A percentile compares a stretch with the other conserved stretches of the same genome.
phyloP scores from a whole-genome alignment of 768 basidiomycete genomes.

The Mycena olivaceomarginata region DNA sequence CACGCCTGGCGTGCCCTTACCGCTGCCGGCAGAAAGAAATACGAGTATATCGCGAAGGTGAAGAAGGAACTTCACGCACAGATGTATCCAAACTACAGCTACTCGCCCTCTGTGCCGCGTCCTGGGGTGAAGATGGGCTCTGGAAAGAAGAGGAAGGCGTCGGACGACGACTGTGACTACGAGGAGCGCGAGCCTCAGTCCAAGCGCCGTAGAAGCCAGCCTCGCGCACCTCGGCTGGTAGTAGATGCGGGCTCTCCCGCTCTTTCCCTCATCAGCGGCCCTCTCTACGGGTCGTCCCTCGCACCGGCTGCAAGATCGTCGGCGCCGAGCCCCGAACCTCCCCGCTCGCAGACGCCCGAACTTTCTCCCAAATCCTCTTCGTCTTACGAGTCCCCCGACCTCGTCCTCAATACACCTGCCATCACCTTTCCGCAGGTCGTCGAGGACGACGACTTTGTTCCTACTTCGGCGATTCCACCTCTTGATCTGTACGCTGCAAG shows the following conservation, averaged over 20 bases:
- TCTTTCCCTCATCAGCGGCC: neutral
- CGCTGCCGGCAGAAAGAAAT: constrained; percentile 55
- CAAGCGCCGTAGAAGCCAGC: constrained; percentile 31
- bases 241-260: neutral
- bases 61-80: constrained; percentile 59
- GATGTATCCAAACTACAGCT: constrained; percentile 74
- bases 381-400: constrained; percentile 35
- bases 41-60: constrained; percentile 21
- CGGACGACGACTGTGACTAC: constrained; percentile 55
- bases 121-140: constrained; percentile 47
- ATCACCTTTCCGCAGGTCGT: neutral
- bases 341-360: constrained; percentile 30
- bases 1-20: constrained; percentile 75
- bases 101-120: constrained; percentile 61
- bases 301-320: neutral
- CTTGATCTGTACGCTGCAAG: constrained; percentile 51
- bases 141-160: constrained; percentile 60
- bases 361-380: constrained; percentile 36
- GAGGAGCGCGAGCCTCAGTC: constrained; percentile 54
- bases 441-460: constrained; percentile 52
- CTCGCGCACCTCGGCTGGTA: neutral
- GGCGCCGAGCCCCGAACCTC: constrained; percentile 13
- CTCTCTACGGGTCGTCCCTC: neutral
- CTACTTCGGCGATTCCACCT: constrained; percentile 59
- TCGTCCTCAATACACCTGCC: constrained; percentile 18